Evolutionary conservation across 1,139 yeast species (phyloP), one percentile per base, ranked within the genome.

Genomic region (Suhomyces bribrorum): DNA sequence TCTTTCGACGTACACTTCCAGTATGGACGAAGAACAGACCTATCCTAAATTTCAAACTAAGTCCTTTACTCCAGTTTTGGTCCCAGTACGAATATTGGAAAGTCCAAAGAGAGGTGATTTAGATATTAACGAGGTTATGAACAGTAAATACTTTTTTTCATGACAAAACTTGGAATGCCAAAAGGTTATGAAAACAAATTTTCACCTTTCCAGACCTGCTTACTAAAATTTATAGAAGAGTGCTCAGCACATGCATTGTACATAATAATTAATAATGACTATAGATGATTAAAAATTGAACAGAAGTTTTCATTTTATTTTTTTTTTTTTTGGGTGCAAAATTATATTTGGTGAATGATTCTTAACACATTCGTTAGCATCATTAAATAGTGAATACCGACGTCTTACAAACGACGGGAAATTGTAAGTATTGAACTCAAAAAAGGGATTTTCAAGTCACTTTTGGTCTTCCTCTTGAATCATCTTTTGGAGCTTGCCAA

Each of bases 401-500:
- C n/a, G n/a, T n/a, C n/a, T n/a, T n/a, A n/a, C n/a, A n/a, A n/a
- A n/a, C n/a, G n/a, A n/a, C n/a, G n/a, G n/a, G n/a, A n/a, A n/a
- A n/a, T n/a, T n/a, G n/a, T n/a, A n/a, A n/a, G n/a, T n/a, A n/a
- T n/a, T n/a, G n/a, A n/a, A n/a, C n/a, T n/a, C n/a, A n/a, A n/a
- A n/a, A n/a, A n/a, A n/a, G n/a, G n/a, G n/a, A n/a, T n/a, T n/a
- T n/a, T n/a, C n/a, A n/a, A n/a, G n/a, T n/a, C n/a, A n/a, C n/a
- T n/a, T n/a, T n/a, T n/a, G n/a, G n/a, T 32, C 22, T 4, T 41
- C 36, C 35, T 55, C 56, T 14, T 53, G 36, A 23, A 69, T 61
- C 83, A 79, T 75, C 28, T 59, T 60, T 47, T 82, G 77, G 23
- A 83, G 56, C 42, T 64, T 67, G 1, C 79, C 79, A 56, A 83